phyloP scores from a whole-genome alignment of 495 filamentous ascomycete species.

The Rhizodiscina lignyota region DNA sequence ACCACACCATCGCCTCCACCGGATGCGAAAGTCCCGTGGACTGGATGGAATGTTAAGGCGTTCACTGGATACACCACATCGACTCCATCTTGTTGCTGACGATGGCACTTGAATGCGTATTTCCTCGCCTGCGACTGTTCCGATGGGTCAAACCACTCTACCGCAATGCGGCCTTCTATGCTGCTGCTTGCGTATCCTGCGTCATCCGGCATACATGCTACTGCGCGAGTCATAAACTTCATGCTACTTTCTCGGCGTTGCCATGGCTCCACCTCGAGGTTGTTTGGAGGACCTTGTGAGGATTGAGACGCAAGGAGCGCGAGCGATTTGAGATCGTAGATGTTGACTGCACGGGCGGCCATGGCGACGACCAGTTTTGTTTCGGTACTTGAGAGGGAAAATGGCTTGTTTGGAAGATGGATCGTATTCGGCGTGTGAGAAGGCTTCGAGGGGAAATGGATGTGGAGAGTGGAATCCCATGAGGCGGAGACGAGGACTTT shows the following conservation, averaged over 20 bases:
- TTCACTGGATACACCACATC: constrained; percentile 95
- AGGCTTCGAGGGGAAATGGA: constrained; percentile 39
- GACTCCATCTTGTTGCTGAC: constrained; percentile 46
- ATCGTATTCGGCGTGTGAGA: constrained; percentile 27
- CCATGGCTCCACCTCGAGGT: constrained; percentile 55
- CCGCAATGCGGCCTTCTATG: constrained; percentile 87
- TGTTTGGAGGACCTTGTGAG: constrained; percentile 18
- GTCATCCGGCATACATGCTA: constrained; percentile 94
- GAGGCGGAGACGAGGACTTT: constrained; percentile 70
- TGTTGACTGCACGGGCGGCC: constrained; percentile 78
- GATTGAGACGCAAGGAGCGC: constrained; percentile 33
- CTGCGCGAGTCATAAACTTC: constrained; percentile 87
- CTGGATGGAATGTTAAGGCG: constrained; percentile 79
- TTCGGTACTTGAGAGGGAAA: constrained; percentile 64
- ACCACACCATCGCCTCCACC: constrained; percentile 90
- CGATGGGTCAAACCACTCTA: constrained; percentile 92
- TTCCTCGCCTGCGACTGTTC: constrained; percentile 73
- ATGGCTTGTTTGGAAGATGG: constrained; percentile 64
- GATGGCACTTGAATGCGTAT: constrained; percentile 98
- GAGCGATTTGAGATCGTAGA: constrained; percentile 73
- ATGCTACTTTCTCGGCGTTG: constrained; percentile 79
- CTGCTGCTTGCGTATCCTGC: constrained; percentile 74
- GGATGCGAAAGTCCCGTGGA: constrained; percentile 79
- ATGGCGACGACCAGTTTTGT: constrained; percentile 87
- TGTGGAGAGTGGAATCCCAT: constrained; percentile 82